phyloP scores from a whole-genome alignment of 192 early-diverging fungal genomes.

The Coemansia sp. region DNA sequence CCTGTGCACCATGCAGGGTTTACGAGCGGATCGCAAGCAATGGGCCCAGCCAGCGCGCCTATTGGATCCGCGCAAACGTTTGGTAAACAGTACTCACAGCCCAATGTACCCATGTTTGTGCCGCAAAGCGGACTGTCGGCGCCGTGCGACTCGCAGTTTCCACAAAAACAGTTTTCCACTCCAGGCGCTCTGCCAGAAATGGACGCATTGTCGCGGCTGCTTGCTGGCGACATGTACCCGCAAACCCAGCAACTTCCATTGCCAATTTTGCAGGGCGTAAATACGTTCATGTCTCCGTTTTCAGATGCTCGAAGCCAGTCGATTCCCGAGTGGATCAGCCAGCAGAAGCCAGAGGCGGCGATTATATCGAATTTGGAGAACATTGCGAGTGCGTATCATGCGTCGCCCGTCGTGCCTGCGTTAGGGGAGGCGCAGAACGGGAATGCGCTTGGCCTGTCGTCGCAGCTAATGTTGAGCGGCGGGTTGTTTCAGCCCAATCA shows the following conservation, averaged over 20 bases:
- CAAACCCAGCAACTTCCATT: slow-evolving; percentile 48
- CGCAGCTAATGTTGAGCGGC: slow-evolving; percentile 35
- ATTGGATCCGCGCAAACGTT: background rate
- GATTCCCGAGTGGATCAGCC: slow-evolving; percentile 48
- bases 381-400: slow-evolving; percentile 43
- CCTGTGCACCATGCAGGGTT: background rate
- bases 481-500: slow-evolving; percentile 19
- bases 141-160: background rate
- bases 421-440: slow-evolving; percentile 13
- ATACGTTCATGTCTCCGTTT: slow-evolving; percentile 52
- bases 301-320: slow-evolving; percentile 26
- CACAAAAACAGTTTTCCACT: background rate
- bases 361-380: slow-evolving; percentile 47
- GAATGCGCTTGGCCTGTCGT: slow-evolving; percentile 28
- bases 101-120: background rate
- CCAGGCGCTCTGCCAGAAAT: slow-evolving; percentile 20
- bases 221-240: slow-evolving; percentile 49
- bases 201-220: slow-evolving; percentile 29
- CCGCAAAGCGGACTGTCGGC: background rate
- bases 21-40: background rate
- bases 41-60: background rate
- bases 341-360: slow-evolving; percentile 44
- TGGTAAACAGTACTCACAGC: background rate
- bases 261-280: slow-evolving; percentile 47
- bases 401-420: slow-evolving; percentile 25